Percentiles rank a stretch among this genome's conserved stretches.
These are phyloP conservation scores for Boletus chippewaensis DNA, from an alignment of 1,284 basidiomycete genomes.

Conservation along the genomic window DNA sequence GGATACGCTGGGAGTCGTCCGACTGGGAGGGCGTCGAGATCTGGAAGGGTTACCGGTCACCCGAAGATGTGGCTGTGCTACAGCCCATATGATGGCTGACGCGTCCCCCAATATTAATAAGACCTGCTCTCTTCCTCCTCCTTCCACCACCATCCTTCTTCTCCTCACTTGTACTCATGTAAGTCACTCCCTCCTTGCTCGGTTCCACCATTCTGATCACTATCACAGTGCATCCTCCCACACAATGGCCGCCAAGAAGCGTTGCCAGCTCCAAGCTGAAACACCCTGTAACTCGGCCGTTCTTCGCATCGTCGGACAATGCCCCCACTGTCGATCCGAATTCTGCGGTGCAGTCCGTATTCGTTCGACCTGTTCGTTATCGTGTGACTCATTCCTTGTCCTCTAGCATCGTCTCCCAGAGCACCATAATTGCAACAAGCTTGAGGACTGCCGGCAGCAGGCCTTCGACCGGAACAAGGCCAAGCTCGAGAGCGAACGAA, in stretches of 20 bases:
- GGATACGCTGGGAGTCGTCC: slow-evolving; percentile 51
- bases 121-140: slow-evolving; percentile 4
- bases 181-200: not conserved
- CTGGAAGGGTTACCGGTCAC: slow-evolving; percentile 39
- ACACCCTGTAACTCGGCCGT: slow-evolving; percentile 70
- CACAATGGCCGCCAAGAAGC: slow-evolving; percentile 75
- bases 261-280: slow-evolving; percentile 67
- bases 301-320: slow-evolving; percentile 75
- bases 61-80: slow-evolving; percentile 22
- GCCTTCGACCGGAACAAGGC: slow-evolving; percentile 82
- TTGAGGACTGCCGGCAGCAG: slow-evolving; percentile 76
- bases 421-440: slow-evolving; percentile 70
- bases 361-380: slow-evolving; percentile 1
- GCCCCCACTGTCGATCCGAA: slow-evolving; percentile 66
- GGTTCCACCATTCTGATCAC: not conserved
- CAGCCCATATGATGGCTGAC: slow-evolving; percentile 22
- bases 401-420: slow-evolving; percentile 75
- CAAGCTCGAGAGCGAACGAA: slow-evolving; percentile 79
- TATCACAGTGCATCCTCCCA: slow-evolving; percentile 1
- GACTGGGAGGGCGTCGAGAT: slow-evolving; percentile 77
- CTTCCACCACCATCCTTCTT: not conserved
- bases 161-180: not conserved
- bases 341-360: slow-evolving; percentile 71
- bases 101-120: slow-evolving; percentile 29
- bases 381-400: slow-evolving; percentile 15